Evolutionary conservation across 1,139 yeast species (phyloP), one percentile per base, ranked within the genome.

Genomic region (Candida mesenterica): DNA sequence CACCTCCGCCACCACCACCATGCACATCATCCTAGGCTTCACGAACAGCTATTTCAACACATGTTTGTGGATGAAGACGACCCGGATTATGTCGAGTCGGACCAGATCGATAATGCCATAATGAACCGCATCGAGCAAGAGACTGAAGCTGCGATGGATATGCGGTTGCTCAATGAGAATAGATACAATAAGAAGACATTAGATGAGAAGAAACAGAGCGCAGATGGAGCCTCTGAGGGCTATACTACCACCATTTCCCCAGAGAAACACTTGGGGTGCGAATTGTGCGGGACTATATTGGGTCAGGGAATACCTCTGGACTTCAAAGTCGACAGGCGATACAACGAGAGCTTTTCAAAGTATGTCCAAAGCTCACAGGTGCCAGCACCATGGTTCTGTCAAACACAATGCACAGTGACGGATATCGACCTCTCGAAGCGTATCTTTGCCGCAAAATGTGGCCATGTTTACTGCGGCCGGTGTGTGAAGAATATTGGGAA

Each of bases 401-500:
- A 65, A 12, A 53, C 59, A 17, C 64, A 66, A 24, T 62, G 81
- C 10, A 71, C 82, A 0, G 70, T 65, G 6, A 67, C 66, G 1
- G 95, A 86, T 49, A 54, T 64, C 23, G 82, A 75, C 35, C 62
- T 86, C 23, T 81, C 92, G 1, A 79, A 72, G 50, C 69, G 92
- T 41, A 75, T 84, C 4, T 88, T 82, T 53, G 72, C 75, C 19
- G 74, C 90, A 0, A 65, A 62, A 42, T 89, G 97, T 63, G 96
- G 96, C 0, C 97, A 89, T 61, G 74, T 82, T 1, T 89, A 77
- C 54, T 89, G 97, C 58, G 96, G 96, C 2, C 61, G 92, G 35
- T 89, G 96, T 61, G 85, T 83, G 14, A 76, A 75, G 47, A 72
- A 72, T 44, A 77, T 82, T 14, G 73, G 71, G 3, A 68, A 62